Conservation (phyloP, 2,329 filamentous ascomycete genomes). For the Allantophomopsis lycopodina region DNA sequence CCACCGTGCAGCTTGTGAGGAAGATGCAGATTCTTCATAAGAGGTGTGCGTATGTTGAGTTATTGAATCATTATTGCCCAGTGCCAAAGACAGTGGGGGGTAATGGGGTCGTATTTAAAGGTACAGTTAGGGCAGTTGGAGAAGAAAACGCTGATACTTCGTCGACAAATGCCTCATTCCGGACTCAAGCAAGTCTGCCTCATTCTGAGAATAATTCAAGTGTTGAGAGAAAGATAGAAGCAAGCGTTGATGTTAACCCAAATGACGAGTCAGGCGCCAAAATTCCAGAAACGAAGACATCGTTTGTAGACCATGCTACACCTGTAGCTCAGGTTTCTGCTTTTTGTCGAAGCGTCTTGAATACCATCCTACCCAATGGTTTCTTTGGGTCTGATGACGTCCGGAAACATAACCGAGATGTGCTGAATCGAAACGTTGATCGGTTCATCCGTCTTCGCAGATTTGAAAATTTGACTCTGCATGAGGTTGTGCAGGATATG, state of each 20-base stretch:
- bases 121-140: too few species aligned
- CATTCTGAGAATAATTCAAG: too few species aligned
- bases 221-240: too few species aligned
- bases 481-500: slow-evolving; percentile 63
- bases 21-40: slow-evolving; percentile 58
- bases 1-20: slow-evolving; percentile 41
- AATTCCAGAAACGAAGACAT: slow-evolving; percentile 3
- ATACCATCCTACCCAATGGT: slow-evolving; percentile 55
- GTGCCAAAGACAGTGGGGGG: slow-evolving; percentile 18
- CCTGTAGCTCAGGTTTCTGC: slow-evolving; percentile 59
- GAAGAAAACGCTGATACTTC: too few species aligned
- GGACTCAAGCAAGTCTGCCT: too few species aligned
- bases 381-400: slow-evolving; percentile 55
- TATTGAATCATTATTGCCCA: slow-evolving; percentile 75
- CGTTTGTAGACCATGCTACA: slow-evolving; percentile 53
- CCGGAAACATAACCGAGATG: slow-evolving; percentile 42
- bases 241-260: too few species aligned
- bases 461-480: slow-evolving; percentile 69
- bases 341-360: slow-evolving; percentile 69
- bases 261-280: too few species aligned
- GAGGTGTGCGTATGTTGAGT: slow-evolving; percentile 64
- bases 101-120: too few species aligned
- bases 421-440: slow-evolving; percentile 57
- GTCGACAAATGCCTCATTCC: too few species aligned
- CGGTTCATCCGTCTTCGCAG: slow-evolving; percentile 64